These are phyloP conservation scores for Serpula lacrymans DNA, from an alignment of 768 basidiomycete genomes.

Conservation along the genomic window DNA sequence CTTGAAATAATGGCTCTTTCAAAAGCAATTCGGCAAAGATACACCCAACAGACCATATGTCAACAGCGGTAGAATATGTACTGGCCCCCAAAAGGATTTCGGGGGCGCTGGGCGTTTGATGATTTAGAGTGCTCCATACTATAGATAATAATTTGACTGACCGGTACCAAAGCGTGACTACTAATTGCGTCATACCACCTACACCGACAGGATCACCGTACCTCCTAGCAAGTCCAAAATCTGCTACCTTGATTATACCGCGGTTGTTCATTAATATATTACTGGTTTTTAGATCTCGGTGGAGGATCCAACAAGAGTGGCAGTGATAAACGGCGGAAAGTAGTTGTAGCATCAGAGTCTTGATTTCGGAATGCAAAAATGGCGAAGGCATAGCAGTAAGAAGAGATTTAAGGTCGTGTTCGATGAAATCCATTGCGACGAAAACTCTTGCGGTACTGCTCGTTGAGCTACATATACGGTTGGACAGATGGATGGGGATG, in stretches of 20 bases:
- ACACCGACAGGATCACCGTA: constrained; percentile 96
- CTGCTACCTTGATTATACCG: constrained; percentile 97
- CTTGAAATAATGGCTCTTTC: constrained; percentile 96
- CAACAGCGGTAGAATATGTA: constrained; percentile 92
- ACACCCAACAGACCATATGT: constrained; percentile 99
- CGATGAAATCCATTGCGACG: constrained; percentile 99
- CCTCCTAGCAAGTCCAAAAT: constrained; percentile 93
- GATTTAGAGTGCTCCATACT: constrained; percentile 10
- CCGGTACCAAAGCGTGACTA: constrained; percentile 99
- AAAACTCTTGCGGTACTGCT: constrained; percentile 66
- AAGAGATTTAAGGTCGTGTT: constrained; percentile 97
- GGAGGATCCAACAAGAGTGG: constrained; percentile 96
- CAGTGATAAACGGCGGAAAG: constrained; percentile 92
- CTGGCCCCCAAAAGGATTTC: constrained; percentile 93
- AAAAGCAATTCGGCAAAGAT: constrained; percentile 96
- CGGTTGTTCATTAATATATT: constrained; percentile 99
- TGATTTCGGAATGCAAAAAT: constrained; percentile 97
- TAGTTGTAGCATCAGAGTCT: constrained; percentile 92
- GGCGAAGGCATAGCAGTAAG: constrained; percentile 93
- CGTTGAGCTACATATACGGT: constrained; percentile 5
- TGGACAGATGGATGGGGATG: constrained; percentile 12
- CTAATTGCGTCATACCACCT: constrained; percentile 96
- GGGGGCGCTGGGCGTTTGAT: constrained; percentile 61
- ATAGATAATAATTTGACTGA: constrained; percentile 36
- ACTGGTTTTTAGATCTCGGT: constrained; percentile 95